Evolutionary conservation across 2,329 filamentous ascomycete genomes (phyloP).

Genomic region (Paracamarosporium sp.): DNA sequence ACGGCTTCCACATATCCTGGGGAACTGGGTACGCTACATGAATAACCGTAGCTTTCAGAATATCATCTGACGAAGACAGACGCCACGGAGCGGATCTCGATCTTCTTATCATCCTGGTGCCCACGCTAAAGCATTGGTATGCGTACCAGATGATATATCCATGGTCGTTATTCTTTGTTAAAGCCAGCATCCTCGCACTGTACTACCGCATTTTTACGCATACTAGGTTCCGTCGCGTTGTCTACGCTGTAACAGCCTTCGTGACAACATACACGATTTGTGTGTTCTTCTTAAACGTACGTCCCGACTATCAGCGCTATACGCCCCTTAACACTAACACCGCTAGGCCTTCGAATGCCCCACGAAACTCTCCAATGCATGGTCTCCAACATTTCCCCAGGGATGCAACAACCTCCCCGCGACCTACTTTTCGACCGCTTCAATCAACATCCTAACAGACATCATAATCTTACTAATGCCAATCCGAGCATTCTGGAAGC

Average conservation of each 20-base stretch:
- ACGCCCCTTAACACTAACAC: background rate
- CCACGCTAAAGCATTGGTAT: constrained; percentile 31
- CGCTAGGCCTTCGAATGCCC: constrained; percentile 27
- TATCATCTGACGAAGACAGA: constrained; percentile 5
- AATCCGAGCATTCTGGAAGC: constrained; percentile 20
- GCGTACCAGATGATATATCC: constrained; percentile 33
- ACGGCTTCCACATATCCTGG: constrained; percentile 16
- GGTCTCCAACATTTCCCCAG: constrained; percentile 23
- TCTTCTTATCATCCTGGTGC: constrained; percentile 16
- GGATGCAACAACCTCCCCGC: constrained; percentile 26
- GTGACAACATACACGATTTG: constrained; percentile 18
- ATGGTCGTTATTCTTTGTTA: constrained; percentile 27
- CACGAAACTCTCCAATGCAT: constrained; percentile 18
- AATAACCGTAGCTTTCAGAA: background rate
- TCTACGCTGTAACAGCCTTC: constrained; percentile 12
- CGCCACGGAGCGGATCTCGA: constrained; percentile 18
- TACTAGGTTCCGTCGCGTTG: constrained; percentile 14
- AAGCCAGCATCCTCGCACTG: constrained; percentile 29
- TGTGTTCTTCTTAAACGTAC: constrained; percentile 24
- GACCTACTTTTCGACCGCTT: constrained; percentile 25
- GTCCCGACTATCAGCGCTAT: background rate
- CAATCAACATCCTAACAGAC: constrained; percentile 27
- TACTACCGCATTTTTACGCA: constrained; percentile 28
- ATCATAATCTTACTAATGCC: constrained; percentile 25
- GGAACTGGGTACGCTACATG: constrained; percentile 17